Evolutionary conservation across 768 basidiomycete species (phyloP).

Genomic region (Mycena olivaceomarginata): DNA sequence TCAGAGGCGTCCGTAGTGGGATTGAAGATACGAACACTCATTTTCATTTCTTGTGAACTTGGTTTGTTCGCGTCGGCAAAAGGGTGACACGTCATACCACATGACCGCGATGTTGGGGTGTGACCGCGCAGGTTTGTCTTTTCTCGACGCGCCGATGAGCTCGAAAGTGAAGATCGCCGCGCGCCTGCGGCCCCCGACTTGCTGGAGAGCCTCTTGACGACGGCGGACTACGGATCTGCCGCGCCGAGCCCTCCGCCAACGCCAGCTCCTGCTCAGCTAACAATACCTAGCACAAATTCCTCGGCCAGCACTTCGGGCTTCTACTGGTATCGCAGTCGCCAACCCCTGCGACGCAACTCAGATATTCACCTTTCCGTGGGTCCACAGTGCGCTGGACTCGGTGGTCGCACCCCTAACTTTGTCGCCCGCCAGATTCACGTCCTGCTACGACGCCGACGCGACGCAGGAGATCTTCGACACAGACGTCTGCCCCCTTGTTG

Average conservation of each 20-base stretch:
- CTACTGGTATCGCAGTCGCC: constrained; percentile 71
- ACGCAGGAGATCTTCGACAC: constrained; percentile 86
- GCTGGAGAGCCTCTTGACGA: constrained; percentile 75
- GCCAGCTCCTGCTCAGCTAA: constrained; percentile 46
- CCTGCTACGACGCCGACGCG: constrained; percentile 83
- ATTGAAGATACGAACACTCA: too few species aligned
- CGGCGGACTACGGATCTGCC: constrained; percentile 73
- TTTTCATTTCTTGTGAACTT: too few species aligned
- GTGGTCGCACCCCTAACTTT: not conserved
- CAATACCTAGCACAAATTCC: constrained; percentile 49
- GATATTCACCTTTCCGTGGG: constrained; percentile 88
- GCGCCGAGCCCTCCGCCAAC: constrained; percentile 52
- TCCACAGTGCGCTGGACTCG: constrained; percentile 12
- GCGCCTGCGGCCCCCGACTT: constrained; percentile 50
- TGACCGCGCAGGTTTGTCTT: not conserved
- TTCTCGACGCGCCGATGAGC: constrained; percentile 36
- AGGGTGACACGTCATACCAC: not conserved
- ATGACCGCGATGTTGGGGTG: not conserved
- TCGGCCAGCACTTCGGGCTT: constrained; percentile 57
- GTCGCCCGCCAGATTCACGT: constrained; percentile 53
- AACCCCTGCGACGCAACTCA: constrained; percentile 83
- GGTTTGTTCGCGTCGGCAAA: not conserved
- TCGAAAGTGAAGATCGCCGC: constrained; percentile 84
- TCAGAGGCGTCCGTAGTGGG: too few species aligned
- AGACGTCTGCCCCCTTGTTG: constrained; percentile 87